Percentiles rank a stretch among this genome's conserved stretches.
These are phyloP conservation scores for Pythium scleroteichum DNA, from an alignment of 352 stramenopile genomes.

Conservation along the genomic window DNA sequence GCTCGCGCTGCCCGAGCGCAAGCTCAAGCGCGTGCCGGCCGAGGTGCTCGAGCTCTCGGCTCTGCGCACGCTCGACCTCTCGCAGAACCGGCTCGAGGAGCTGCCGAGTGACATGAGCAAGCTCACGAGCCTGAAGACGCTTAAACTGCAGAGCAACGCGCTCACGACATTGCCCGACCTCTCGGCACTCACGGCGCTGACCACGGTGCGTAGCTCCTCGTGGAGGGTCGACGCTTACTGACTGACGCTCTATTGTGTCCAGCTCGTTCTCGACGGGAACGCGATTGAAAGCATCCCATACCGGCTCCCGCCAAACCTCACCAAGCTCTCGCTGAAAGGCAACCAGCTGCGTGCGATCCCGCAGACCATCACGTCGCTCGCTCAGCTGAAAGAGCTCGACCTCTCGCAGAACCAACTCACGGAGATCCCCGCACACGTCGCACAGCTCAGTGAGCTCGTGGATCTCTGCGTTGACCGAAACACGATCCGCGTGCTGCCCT, in stretches of 20 bases:
- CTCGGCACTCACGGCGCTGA: conserved; percentile 62
- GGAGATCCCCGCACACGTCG: conserved; percentile 46
- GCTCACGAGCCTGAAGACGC: conserved; percentile 62
- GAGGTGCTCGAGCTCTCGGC: conserved; percentile 53
- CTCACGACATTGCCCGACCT: conserved; percentile 64
- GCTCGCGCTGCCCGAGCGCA: conserved; percentile 68
- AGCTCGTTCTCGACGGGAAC: conserved; percentile 81
- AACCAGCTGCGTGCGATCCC: conserved; percentile 58
- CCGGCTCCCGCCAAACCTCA: conserved; percentile 65
- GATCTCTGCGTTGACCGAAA: conserved; percentile 76
- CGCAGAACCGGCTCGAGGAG: conserved; percentile 59
- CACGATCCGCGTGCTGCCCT: conserved; percentile 41
- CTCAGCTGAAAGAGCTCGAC: conserved; percentile 68
- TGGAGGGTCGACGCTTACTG: no score
- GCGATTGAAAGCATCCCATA: conserved; percentile 53
- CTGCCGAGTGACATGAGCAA: conserved; percentile 42
- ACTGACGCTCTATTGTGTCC: background rate
- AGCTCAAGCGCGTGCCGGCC: conserved; percentile 70
- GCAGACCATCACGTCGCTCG: conserved; percentile 42
- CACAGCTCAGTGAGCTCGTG: conserved; percentile 50
- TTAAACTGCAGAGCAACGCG: conserved; percentile 70
- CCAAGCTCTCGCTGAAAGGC: conserved; percentile 71
- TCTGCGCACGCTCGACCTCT: conserved; percentile 75
- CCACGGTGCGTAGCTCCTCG: conserved; percentile 40
- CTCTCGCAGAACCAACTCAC: conserved; percentile 59